phyloP scores from a whole-genome alignment of 345 rosid species.

The Diplotaxis tenuifolia region DNA sequence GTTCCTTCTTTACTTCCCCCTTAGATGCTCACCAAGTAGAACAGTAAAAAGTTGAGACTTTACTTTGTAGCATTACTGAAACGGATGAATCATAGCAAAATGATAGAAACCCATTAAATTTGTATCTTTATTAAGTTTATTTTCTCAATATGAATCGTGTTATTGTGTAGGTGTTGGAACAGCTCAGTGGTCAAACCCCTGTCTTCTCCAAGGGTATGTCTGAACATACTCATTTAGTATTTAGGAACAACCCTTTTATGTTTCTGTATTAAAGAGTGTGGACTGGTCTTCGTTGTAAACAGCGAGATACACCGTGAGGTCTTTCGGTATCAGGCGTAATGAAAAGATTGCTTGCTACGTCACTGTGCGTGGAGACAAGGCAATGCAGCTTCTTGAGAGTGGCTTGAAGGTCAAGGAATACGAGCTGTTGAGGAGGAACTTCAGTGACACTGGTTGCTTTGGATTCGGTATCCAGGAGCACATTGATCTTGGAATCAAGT shows the following conservation, averaged over 20 bases:
- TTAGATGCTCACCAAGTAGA: background rate
- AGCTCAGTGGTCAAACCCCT: conserved; percentile 86
- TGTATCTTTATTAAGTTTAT: background rate
- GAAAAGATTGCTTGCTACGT: conserved; percentile 98
- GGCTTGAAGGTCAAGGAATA: conserved; percentile 97
- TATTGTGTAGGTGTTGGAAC: conserved; percentile 66
- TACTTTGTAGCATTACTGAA: background rate
- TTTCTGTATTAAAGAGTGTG: background rate
- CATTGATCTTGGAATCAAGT: conserved; percentile 98
- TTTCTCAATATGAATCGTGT: background rate
- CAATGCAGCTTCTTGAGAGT: conserved; percentile 95
- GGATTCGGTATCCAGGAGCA: conserved; percentile 99
- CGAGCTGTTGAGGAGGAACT: conserved; percentile 85
- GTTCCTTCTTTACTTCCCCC: conserved; percentile 34
- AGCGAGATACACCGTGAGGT: conserved; percentile 98
- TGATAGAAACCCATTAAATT: too few relatives aligned
- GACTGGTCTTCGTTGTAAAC: conserved; percentile 17
- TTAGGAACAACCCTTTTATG: background rate
- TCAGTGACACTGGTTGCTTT: conserved; percentile 95
- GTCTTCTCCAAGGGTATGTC: conserved; percentile 86
- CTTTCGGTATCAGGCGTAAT: conserved; percentile 93
- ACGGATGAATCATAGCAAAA: background rate
- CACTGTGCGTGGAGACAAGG: conserved; percentile 95
- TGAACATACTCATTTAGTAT: background rate
- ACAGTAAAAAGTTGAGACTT: background rate